Evolutionary conservation across 2,329 filamentous ascomycete genomes (phyloP).

Genomic region (Teratosphaeria destructans): DNA sequence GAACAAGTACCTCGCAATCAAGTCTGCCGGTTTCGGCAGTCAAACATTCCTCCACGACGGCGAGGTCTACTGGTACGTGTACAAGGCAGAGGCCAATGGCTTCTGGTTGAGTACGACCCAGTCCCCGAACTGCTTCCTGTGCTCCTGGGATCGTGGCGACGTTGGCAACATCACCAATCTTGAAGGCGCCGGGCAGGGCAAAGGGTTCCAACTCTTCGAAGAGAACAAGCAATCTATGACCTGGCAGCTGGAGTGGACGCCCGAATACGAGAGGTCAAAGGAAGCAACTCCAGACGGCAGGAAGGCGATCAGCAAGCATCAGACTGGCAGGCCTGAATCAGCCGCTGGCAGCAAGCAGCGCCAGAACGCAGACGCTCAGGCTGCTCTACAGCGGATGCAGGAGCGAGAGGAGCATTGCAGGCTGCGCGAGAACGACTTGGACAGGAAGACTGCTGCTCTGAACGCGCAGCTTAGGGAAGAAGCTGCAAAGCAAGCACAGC

Average conservation of each 20-base stretch:
- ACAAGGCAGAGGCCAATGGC: slow-evolving; percentile 2
- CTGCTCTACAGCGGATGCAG: not conserved
- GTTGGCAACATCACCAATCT: slow-evolving; percentile 5
- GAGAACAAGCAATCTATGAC: slow-evolving; percentile 2
- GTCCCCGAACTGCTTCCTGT: slow-evolving; percentile 5
- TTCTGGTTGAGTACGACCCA: slow-evolving; percentile 8
- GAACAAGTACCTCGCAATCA: slow-evolving; percentile 2
- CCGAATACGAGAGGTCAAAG: slow-evolving; percentile 6
- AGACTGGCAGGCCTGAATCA: not conserved
- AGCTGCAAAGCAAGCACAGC: not conserved
- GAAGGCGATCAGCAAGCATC: slow-evolving; percentile 1
- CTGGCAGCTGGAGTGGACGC: slow-evolving; percentile 7
- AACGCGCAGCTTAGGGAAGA: not conserved
- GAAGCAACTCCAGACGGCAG: slow-evolving; percentile 1
- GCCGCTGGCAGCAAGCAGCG: not conserved
- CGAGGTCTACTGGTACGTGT: slow-evolving; percentile 5
- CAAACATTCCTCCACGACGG: slow-evolving; percentile 1
- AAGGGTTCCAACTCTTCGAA: slow-evolving; percentile 2
- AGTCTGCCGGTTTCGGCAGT: slow-evolving; percentile 1
- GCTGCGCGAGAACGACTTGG: not conserved
- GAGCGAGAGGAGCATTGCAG: not conserved
- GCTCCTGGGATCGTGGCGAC: not conserved
- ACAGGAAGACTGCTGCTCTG: not conserved
- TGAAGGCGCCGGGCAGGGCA: not conserved
- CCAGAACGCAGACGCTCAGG: not conserved